Conservation (phyloP, 208 protist species). For the Trypanosoma theileri region DNA sequence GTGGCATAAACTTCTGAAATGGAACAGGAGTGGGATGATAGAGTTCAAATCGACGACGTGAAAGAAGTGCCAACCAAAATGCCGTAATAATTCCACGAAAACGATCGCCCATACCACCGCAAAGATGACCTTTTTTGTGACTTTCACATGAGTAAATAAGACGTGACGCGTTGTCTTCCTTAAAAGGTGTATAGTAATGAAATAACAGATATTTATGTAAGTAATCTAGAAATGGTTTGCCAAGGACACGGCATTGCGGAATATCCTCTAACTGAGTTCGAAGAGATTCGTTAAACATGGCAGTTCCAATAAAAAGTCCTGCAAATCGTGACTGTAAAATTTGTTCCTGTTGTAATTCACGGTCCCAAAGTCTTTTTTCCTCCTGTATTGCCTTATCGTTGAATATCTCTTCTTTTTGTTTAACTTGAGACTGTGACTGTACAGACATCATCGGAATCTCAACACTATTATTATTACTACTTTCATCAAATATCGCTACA, state of each 20-base stretch:
- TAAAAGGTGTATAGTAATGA: constrained; percentile 1
- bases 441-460: background rate
- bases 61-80: constrained; percentile 26
- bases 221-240: constrained; percentile 6
- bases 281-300: constrained; percentile 1
- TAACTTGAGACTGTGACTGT: background rate
- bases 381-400: background rate
- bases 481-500: background rate
- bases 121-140: constrained; percentile 21
- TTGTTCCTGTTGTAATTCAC: background rate
- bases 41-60: constrained; percentile 19
- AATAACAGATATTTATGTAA: constrained; percentile 3
- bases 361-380: constrained; percentile 10
- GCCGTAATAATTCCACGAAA: constrained; percentile 28
- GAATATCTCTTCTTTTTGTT: background rate
- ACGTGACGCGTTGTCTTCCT: background rate
- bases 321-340: constrained; percentile 3
- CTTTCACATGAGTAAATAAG: constrained; percentile 35
- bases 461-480: background rate
- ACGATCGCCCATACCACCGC: constrained; percentile 33
- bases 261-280: constrained; percentile 1
- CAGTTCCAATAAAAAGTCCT: background rate
- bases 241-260: constrained; percentile 7
- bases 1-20: constrained; percentile 16
- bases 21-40: constrained; percentile 25